phyloP scores from a whole-genome alignment of 257 asterid species.

The Euphrasia confusa region DNA sequence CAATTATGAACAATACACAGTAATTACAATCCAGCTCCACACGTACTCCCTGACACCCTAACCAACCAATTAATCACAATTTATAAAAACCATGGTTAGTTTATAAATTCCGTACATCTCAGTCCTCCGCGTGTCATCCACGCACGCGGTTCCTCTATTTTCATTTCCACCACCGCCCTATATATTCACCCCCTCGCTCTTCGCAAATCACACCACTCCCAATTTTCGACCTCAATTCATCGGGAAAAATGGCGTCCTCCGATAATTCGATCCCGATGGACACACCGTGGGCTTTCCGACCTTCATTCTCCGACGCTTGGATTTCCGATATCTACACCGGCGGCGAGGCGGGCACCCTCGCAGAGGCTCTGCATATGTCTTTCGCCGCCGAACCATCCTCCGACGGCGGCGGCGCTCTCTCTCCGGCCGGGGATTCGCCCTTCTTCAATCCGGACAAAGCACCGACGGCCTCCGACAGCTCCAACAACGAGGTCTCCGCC shows the following conservation, averaged over 20 bases:
- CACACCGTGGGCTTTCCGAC: constrained; percentile 52
- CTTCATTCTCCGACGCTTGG: constrained; percentile 60
- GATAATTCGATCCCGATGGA: constrained; percentile 54
- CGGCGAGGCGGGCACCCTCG: constrained; percentile 49
- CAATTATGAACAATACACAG: too few species aligned
- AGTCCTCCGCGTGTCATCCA: constrained; percentile 65
- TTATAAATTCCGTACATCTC: constrained; percentile 28
- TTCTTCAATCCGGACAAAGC: constrained; percentile 35
- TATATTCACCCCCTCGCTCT: constrained; percentile 25
- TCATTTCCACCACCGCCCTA: constrained; percentile 44
- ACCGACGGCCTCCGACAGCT: constrained; percentile 51
- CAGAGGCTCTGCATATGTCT: constrained; percentile 56
- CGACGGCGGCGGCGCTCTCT: constrained; percentile 37
- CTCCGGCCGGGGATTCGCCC: constrained; percentile 33
- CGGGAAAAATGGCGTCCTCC: constrained; percentile 47
- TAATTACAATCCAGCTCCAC: too few species aligned
- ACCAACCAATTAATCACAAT: too few species aligned
- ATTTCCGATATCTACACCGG: constrained; percentile 38
- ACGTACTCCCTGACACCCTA: too few species aligned
- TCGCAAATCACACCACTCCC: background rate
- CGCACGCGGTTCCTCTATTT: constrained; percentile 41
- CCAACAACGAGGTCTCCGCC: constrained; percentile 46
- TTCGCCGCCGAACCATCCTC: constrained; percentile 26
- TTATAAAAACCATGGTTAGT: too few species aligned
- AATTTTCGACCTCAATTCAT: constrained; percentile 5